These are phyloP conservation scores for Coccomyxa sp. DNA, from an alignment of 139 green algal species.

Conservation along the genomic window DNA sequence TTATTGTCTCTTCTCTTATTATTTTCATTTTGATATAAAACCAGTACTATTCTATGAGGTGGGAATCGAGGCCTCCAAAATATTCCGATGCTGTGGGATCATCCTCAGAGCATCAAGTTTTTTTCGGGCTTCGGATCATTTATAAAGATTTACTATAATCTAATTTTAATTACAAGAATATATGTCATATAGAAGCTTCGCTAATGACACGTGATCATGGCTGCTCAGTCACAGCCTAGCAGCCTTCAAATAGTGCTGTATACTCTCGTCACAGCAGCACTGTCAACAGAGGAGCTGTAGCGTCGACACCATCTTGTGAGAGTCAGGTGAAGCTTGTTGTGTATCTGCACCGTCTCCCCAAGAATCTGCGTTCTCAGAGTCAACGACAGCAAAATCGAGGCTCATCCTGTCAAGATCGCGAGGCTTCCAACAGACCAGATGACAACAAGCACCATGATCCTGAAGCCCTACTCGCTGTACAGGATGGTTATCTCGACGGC, in stretches of 20 bases:
- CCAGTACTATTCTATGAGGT: constrained; percentile 1
- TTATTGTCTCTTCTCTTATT: not conserved
- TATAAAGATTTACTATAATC: not conserved
- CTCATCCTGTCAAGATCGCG: not conserved
- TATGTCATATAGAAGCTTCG: not conserved
- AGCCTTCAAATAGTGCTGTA: not conserved
- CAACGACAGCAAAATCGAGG: not conserved
- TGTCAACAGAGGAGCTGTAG: not conserved
- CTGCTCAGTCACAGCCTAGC: not conserved
- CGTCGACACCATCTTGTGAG: not conserved
- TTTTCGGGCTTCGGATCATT: constrained; percentile 1
- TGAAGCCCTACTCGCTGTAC: not conserved
- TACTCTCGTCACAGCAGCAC: not conserved
- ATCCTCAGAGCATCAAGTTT: not conserved
- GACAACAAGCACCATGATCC: not conserved
- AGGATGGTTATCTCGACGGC: not conserved
- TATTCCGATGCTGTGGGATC: not conserved
- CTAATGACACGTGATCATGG: not conserved
- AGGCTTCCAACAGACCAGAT: not conserved
- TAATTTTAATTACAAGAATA: constrained; percentile 2
- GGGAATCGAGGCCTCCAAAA: not conserved
- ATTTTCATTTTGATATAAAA: not conserved
- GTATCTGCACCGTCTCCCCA: not conserved
- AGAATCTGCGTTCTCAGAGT: not conserved
- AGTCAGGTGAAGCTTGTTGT: not conserved